A percentile compares a stretch with the other conserved stretches of the same genome.
Conservation (phyloP, 2,329 filamentous ascomycete genomes). For the Phaeoacremonium minimum region DNA sequence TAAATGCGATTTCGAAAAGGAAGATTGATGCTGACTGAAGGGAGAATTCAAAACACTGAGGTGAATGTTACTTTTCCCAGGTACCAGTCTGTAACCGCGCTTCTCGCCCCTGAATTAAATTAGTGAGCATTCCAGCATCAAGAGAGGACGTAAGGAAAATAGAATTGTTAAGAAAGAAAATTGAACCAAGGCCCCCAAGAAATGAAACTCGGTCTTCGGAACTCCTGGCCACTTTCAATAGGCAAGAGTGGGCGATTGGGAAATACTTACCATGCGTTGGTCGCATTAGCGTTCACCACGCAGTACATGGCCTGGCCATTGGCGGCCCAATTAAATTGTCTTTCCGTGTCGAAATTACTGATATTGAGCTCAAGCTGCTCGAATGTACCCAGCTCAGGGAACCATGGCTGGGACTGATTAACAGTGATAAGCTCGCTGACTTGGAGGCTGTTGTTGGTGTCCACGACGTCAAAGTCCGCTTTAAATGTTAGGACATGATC, state of each 20-base stretch:
- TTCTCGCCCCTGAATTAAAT: no score
- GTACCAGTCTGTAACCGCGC: slow-evolving; percentile 39
- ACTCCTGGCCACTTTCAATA: slow-evolving; percentile 27
- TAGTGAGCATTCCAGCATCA: no score
- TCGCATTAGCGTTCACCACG: slow-evolving; percentile 37
- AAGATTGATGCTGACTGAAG: slow-evolving; percentile 14
- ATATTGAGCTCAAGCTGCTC: slow-evolving; percentile 24
- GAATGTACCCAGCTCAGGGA: slow-evolving; percentile 26
- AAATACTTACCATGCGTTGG: slow-evolving; percentile 40
- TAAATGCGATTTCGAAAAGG: slow-evolving; percentile 27
- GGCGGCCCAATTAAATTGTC: slow-evolving; percentile 27
- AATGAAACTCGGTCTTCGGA: no score
- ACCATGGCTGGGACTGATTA: slow-evolving; percentile 27
- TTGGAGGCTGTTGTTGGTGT: slow-evolving; percentile 27
- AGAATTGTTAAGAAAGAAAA: no score
- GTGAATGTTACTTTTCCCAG: slow-evolving; percentile 25
- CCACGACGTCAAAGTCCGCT: slow-evolving; percentile 32
- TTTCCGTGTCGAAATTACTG: slow-evolving; percentile 16
- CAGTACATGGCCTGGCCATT: slow-evolving; percentile 39
- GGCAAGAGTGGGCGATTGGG: no score
- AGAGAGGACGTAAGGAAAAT: no score
- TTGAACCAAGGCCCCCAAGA: no score
- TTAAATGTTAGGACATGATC: slow-evolving; percentile 34
- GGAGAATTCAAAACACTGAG: slow-evolving; percentile 29
- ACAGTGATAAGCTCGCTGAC: slow-evolving; percentile 23